phyloP scores from a whole-genome alignment of 202 grass and related monocot species.

The Bolboschoenoplectus hybrid region DNA sequence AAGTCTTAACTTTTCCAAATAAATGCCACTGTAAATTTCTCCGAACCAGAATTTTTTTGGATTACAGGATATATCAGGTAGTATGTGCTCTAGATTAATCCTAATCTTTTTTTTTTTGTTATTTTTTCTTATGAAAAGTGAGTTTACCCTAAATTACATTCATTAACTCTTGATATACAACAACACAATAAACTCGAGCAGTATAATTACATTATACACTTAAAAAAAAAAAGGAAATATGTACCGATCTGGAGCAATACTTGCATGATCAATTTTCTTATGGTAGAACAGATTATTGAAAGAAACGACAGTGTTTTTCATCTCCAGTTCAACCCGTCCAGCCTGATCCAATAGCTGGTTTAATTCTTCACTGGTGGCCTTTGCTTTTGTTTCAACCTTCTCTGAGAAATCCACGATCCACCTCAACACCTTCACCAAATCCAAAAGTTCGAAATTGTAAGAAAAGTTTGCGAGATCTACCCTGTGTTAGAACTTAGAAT shows the following conservation, averaged over 20 bases:
- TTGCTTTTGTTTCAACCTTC: conserved; percentile 58
- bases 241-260: conserved; percentile 49
- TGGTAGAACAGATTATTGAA: conserved; percentile 50
- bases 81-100: background rate
- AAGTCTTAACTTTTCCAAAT: background rate
- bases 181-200: background rate
- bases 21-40: background rate
- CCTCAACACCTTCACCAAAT: conserved; percentile 55
- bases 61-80: background rate
- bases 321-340: conserved; percentile 54
- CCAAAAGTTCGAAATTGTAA: background rate
- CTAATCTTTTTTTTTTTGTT: background rate
- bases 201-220: conserved; percentile 1
- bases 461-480: background rate
- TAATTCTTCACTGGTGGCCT: conserved; percentile 44
- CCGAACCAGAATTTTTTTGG: background rate
- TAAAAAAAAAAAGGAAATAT: conserved; percentile 33
- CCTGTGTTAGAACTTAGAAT: background rate
- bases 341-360: conserved; percentile 52
- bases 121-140: background rate
- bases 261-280: conserved; percentile 75
- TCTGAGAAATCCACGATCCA: conserved; percentile 66
- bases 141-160: background rate
- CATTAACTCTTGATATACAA: background rate
- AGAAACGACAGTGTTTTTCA: conserved; percentile 56